These are phyloP conservation scores for Paramyrothecium sp. DNA, from an alignment of 2,329 filamentous ascomycete species.

Conservation along the genomic window DNA sequence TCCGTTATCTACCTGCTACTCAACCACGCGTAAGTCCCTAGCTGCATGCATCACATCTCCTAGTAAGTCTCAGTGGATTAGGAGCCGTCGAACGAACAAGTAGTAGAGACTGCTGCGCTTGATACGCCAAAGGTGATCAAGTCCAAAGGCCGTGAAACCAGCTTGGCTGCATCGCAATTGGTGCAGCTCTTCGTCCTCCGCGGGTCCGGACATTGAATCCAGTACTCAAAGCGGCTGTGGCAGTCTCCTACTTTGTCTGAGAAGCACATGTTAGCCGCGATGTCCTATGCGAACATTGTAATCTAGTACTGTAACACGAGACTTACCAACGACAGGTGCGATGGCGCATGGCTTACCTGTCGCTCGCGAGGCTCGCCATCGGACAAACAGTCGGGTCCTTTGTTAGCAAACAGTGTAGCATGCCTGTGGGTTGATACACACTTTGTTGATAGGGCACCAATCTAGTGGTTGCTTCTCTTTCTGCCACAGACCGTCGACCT, in stretches of 20 bases:
- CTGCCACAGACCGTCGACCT: neutral
- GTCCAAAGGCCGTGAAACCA: no score
- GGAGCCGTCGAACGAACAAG: no score
- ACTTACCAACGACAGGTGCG: neutral
- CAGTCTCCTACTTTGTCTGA: neutral
- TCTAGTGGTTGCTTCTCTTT: neutral
- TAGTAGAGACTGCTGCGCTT: no score
- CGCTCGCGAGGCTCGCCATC: neutral
- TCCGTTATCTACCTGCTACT: no score
- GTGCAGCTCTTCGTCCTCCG: neutral
- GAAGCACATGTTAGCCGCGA: no score
- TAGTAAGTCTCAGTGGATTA: no score
- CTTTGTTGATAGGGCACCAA: neutral
- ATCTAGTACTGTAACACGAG: neutral
- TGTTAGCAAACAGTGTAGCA: neutral
- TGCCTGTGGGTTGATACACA: neutral
- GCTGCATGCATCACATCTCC: no score
- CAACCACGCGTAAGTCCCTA: no score
- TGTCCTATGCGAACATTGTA: neutral
- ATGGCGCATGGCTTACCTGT: neutral
- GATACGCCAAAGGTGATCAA: no score
- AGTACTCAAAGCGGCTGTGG: neutral
- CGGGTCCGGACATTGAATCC: neutral
- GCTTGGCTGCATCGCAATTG: no score
- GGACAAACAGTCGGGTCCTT: neutral